Base-by-base conservation (phyloP, 257 asterid species). In the Scutellaria minor region DNA sequence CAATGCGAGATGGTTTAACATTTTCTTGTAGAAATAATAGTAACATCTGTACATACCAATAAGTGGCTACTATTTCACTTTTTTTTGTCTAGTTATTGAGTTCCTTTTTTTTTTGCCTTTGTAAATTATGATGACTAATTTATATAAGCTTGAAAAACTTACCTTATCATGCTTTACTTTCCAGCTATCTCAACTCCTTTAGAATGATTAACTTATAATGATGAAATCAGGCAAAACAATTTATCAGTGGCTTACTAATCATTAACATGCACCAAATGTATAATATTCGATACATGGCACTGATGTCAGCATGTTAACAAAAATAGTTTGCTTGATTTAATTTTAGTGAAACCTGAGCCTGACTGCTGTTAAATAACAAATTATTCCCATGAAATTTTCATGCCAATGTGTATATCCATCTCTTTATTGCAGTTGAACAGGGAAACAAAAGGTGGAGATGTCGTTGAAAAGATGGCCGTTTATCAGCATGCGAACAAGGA, bases 401-500 rank as follows among this genome's bases (percentile, higher is more conserved):
- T 71, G 62, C n/a, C 57, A 48, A 44, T 7, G 13, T 51, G 22
- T 62, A 45, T 44, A 68, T 61, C 8, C 9, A 12, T 62, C 57
- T 57, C 31, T 56, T 63, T 58, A 63, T n/a, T 63, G 64, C 91
- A 95, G 98, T 83, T 95, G 82, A 90, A 83, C 81, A 86, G 45
- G 82, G 90, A 83, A 63, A 85, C 82, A 20, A 87, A 78, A 13
- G 83, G 89, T 31, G 96, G 92, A 54, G 96, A 89, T 15, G 78
- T 94, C 47, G 82, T 86, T 18, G 89, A 88, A 75, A 90, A 95
- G 60, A 68, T 88, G 12, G 90, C 68, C 8, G 87, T 87, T 62
- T 92, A 95, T 87, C 77, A 92, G 15, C 79, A 59, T 41, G 99
- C 98, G 63, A 95, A 95, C 89, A 95, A 95, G 86, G 89, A 86